These are phyloP conservation scores for Cystofilobasidium bisporidii DNA, from an alignment of 768 basidiomycete genomes.

Conservation along the genomic window DNA sequence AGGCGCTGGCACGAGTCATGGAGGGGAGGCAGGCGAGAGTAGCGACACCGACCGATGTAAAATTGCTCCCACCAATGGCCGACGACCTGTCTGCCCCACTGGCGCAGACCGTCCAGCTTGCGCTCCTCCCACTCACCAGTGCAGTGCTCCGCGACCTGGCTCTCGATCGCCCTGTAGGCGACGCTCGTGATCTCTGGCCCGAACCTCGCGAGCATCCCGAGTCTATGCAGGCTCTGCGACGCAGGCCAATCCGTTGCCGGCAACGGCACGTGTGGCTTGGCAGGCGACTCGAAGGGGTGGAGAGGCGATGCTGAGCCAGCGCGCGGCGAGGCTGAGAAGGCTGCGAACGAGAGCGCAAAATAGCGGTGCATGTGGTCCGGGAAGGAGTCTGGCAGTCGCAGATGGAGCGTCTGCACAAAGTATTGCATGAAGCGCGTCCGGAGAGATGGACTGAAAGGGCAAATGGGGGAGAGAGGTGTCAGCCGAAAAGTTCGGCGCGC, in stretches of 20 bases:
- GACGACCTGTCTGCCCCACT: conserved; percentile 44
- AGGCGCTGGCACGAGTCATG: not conserved
- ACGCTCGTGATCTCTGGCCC: conserved; percentile 73
- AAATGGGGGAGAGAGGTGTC: conserved; percentile 42
- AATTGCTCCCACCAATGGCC: conserved; percentile 27
- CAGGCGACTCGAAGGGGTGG: not conserved
- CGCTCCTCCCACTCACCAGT: conserved; percentile 46
- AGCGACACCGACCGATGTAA: conserved; percentile 25
- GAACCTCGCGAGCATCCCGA: conserved; percentile 71
- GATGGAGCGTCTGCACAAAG: conserved; percentile 68
- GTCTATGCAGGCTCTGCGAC: conserved; percentile 56
- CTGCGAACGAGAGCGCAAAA: conserved; percentile 26
- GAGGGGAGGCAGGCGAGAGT: not conserved
- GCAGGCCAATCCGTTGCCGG: conserved; percentile 40
- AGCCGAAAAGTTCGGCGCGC: not conserved
- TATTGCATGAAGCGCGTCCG: conserved; percentile 33
- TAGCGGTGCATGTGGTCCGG: conserved; percentile 55
- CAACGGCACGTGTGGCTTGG: not conserved
- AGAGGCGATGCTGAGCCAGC: not conserved
- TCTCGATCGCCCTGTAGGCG: conserved; percentile 76
- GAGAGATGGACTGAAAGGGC: conserved; percentile 7
- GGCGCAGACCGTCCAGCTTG: conserved; percentile 46
- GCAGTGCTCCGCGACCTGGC: conserved; percentile 57
- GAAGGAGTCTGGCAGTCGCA: conserved; percentile 59
- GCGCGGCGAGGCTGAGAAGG: conserved; percentile 15